Base-by-base conservation (phyloP, 257 asterid genomes). In the Rubia yunnanensis region DNA sequence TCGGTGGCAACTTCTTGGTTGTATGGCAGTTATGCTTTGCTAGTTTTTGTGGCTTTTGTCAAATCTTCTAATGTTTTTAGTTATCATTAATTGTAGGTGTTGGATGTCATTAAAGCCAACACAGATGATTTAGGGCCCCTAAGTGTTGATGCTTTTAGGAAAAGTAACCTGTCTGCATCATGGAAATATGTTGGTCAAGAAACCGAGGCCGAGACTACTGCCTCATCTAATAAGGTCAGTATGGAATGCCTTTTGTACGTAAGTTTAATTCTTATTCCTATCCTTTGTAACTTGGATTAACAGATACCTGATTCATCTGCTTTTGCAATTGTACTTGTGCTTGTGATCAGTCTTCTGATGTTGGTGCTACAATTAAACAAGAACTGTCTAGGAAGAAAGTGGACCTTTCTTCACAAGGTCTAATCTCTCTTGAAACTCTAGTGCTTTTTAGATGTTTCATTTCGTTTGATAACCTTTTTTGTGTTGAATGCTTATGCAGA, bases 81-180 rank as follows among this genome's bases (percentile, higher is more conserved):
- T 66, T 26, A 52, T 39, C 60, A 56, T 66, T 60, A 22, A 15
- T 73, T 77, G 60, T 73, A 92, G 97, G 96, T 86, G 26, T 77
- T 90, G 78, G 96, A 85, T 75, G 81, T 82, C 66, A 83, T 94
- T 64, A 83, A 83, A 32, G 77, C 83, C 73, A 81, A 80, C 70
- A 86, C 89, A 66, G 74, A 80, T 67, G 96, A 84, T 76, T 74
- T 84, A 79, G 97, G 92, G 70, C 88, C 95, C 44, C 76, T 88
- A 53, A 86, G 82, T 78, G 68, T 81, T 54, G 94, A 90, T 71
- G 81, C 82, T 72, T 77, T 88, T 67, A 77, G 85, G 66, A 92
- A 80, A 69, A 76, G 58, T 66, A 87, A 88, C 78, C 72, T 85
- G 68, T 84, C 96, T 60, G 85, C 96, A 38, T 87, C 97, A 28